Percentiles rank a stretch among this genome's conserved stretches.
phyloP scores from a whole-genome alignment of 306 rosid genomes.

The Styphnolobium japonicum region DNA sequence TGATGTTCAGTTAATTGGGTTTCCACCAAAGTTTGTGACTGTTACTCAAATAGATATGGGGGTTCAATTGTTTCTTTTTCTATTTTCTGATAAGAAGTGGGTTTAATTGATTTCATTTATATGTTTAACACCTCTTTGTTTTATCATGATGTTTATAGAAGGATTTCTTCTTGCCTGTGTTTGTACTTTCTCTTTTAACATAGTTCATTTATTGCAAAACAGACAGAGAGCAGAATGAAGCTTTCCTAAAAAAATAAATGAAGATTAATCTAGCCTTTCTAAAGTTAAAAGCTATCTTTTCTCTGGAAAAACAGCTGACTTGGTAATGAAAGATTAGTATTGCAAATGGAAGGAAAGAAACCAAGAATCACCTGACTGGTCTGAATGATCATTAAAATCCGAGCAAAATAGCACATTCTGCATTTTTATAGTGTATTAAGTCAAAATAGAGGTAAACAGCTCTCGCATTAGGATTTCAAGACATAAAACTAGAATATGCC shows the following conservation, averaged over 20 bases:
- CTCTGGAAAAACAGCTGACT: conserved; percentile 3
- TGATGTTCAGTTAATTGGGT: not conserved
- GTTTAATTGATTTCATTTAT: not conserved
- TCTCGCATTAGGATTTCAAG: not conserved
- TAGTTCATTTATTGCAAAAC: not conserved
- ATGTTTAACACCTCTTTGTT: not conserved
- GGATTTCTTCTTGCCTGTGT: not conserved
- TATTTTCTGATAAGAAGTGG: not conserved
- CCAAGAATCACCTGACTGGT: conserved; percentile 58
- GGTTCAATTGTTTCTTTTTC: not conserved
- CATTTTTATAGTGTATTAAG: conserved; percentile 29
- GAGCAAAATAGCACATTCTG: conserved; percentile 68
- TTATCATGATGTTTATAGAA: not conserved
- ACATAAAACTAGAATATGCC: not conserved
- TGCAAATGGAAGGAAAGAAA: conserved; percentile 11
- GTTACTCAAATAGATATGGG: not conserved
- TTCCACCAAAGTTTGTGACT: not conserved
- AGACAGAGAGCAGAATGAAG: not conserved
- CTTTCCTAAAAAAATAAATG: not conserved
- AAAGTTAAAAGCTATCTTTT: not conserved
- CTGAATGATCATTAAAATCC: conserved; percentile 55
- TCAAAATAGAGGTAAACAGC: conserved; percentile 20
- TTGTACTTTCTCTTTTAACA: not conserved
- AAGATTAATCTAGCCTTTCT: not conserved
- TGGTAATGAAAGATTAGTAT: not conserved